A percentile compares a stretch with the other conserved stretches of the same genome.
These are phyloP conservation scores for Candida loeiensis DNA, from an alignment of 805 yeast species.

Conservation along the genomic window DNA sequence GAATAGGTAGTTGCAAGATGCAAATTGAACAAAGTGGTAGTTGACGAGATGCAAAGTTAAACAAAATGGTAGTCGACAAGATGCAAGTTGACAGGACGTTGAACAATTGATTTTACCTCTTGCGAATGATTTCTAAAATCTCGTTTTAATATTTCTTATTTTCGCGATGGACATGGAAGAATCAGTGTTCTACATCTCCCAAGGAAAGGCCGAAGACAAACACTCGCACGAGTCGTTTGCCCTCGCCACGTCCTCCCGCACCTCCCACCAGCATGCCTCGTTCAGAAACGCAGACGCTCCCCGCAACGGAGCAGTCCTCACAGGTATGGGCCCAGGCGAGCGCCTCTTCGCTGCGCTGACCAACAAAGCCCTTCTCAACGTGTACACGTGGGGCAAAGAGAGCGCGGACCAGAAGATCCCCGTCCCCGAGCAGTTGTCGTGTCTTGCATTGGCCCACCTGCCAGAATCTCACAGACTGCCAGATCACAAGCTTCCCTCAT, in stretches of 20 bases:
- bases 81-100: too few species aligned
- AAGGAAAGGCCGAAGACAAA: slow-evolving; percentile 43
- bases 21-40: too few species aligned
- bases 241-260: slow-evolving; percentile 41
- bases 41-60: too few species aligned
- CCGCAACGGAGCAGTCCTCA: slow-evolving; percentile 43
- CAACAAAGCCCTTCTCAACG: slow-evolving; percentile 72
- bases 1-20: too few species aligned
- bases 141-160: not conserved
- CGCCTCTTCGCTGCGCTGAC: slow-evolving; percentile 61
- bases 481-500: slow-evolving; percentile 34
- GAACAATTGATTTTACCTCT: too few species aligned
- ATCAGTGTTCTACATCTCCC: slow-evolving; percentile 44
- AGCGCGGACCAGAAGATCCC: slow-evolving; percentile 77
- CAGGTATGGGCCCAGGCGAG: slow-evolving; percentile 47
- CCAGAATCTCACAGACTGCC: slow-evolving; percentile 16
- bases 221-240: slow-evolving; percentile 43
- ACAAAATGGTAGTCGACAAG: too few species aligned
- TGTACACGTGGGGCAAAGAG: slow-evolving; percentile 68
- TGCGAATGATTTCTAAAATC: not conserved
- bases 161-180: slow-evolving; percentile 42
- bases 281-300: slow-evolving; percentile 52
- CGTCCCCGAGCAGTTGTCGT: slow-evolving; percentile 71
- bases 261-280: slow-evolving; percentile 45
- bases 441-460: slow-evolving; percentile 47